phyloP scores from a whole-genome alignment of 306 rosid species.

The Datisca glomerata region DNA sequence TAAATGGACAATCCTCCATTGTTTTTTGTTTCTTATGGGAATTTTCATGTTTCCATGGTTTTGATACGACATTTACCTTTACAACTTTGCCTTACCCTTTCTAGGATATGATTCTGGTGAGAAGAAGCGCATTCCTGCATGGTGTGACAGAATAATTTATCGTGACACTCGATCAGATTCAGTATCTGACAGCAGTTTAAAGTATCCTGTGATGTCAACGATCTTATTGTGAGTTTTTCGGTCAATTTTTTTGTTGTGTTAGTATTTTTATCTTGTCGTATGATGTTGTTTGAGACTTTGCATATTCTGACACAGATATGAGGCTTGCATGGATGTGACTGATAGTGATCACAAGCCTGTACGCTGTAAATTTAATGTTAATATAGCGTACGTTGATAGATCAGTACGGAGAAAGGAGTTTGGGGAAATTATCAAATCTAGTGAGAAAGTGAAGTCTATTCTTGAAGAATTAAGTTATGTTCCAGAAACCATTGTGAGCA shows the following conservation, averaged over 20 bases:
- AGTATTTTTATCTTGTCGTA: conserved; percentile 5
- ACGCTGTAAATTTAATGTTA: conserved; percentile 68
- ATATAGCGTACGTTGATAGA: conserved; percentile 74
- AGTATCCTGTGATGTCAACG: conserved; percentile 84
- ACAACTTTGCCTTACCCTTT: conserved; percentile 9
- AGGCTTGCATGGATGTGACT: conserved; percentile 96
- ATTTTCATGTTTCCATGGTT: too few species aligned
- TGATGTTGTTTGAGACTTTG: neutral
- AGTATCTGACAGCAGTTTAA: conserved; percentile 55
- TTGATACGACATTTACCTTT: neutral
- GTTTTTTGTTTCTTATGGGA: too few species aligned
- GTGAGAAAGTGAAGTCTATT: conserved; percentile 56
- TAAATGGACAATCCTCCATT: too few species aligned
- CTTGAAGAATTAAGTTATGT: conserved; percentile 46
- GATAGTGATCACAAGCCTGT: conserved; percentile 99
- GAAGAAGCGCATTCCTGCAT: conserved; percentile 97
- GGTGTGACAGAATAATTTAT: conserved; percentile 97
- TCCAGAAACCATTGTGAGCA: conserved; percentile 57
- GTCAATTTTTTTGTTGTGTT: conserved; percentile 6
- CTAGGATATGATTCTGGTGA: conserved; percentile 96
- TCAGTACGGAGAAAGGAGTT: conserved; percentile 75
- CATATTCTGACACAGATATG: conserved; percentile 44
- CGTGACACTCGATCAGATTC: conserved; percentile 67
- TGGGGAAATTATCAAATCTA: conserved; percentile 50
- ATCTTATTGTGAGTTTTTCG: conserved; percentile 57